Base-by-base conservation (phyloP, 164 flowering plant genomes). In the Stephania cephalantha region DNA sequence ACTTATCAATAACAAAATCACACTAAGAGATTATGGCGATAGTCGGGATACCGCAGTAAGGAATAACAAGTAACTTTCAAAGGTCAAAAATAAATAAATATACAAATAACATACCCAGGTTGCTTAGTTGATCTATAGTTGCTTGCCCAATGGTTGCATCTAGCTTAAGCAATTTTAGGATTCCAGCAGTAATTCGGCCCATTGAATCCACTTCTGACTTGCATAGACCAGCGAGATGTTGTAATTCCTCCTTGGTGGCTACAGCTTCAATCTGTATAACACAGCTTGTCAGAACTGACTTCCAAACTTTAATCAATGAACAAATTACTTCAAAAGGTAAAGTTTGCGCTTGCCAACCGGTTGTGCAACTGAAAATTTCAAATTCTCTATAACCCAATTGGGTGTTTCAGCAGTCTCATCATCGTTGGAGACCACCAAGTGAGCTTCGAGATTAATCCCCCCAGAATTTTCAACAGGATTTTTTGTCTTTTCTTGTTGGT, bases 161-260 rank as follows among this genome's bases (percentile, higher is more conserved):
- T 69, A 95, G 86, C 84, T 92, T 93, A 71, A 95, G 88, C 17
- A 95, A 78, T 78, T 93, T 85, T 73, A 95, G 75, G 66, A 95
- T 84, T 46, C 95, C 97, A 77, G 97, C 99, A 80, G 94, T 81
- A 53, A 95, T 90, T 74, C 99, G 88, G 71, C 98, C 99, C 90
- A 92, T 83, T 22, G 99, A 91, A 12, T 91, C 98, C 78, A 92
- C 84, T 83, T 95, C 98, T 52, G 97, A 89, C 79, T 87, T 89
- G 89, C 92, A 90, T 74, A 92, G 78, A 25, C 81, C 46, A 75
- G 88, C 85, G 61, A 93, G 92, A 74, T 89, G 85, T 75, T 93
- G 90, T 74, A 95, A 85, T 83, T 95, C 99, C 79, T 88, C 89
- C 86, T 92, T 92, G 46, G 95, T 92, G 61, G 91, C 92, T 63